Evolutionary conservation across 176 grass and related monocot species (phyloP), one percentile per base, ranked within the genome.

Genomic region (Cenchrus fungigraminus): DNA sequence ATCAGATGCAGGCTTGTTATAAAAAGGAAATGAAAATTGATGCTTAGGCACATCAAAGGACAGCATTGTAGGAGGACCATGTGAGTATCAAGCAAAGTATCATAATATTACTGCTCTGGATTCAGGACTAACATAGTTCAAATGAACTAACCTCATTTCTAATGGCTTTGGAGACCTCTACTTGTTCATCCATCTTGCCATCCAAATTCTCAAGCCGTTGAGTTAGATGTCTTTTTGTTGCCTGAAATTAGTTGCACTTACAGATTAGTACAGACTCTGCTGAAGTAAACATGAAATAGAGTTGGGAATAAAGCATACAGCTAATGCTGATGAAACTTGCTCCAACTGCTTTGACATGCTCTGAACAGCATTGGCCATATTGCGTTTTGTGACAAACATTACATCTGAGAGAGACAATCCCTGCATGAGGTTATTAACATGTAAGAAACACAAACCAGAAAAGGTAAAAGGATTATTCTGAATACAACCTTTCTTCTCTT

Each of bases 331-430:
- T 25, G 91, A 94, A 76, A 98, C 93, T 90, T 94, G 93, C 74
- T 98, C 93, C 83, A 98, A 85, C 88, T 98, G 91, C 90, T 98
- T 95, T 40, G 96, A 98, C 74, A 98, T 92, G 79, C 82, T 92
- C 47, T 90, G 73, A 76, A 95, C 93, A 83, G 93, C 96, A 92
- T 73, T 95, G 45, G 91, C 87, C 96, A 98, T 95, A 72, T 93
- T 91, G 40, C 79, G 87, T 94, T 95, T 98, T 47, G 96, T 95
- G 70, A 98, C 91, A 76, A 94, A 98, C 96, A 98, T 95, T 68
- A 95, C 87, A 90, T 98, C 96, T 83, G 96, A 84, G 69, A 98
- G 87, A 54, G 93, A 98, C 83, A 83, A 94, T 76, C 96, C 93
- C 93, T 95, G 89, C 64, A 94, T 68, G 71, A 77, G 32, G 66